phyloP scores from a whole-genome alignment of 2,329 filamentous ascomycete species.

The Fusarium nanum region DNA sequence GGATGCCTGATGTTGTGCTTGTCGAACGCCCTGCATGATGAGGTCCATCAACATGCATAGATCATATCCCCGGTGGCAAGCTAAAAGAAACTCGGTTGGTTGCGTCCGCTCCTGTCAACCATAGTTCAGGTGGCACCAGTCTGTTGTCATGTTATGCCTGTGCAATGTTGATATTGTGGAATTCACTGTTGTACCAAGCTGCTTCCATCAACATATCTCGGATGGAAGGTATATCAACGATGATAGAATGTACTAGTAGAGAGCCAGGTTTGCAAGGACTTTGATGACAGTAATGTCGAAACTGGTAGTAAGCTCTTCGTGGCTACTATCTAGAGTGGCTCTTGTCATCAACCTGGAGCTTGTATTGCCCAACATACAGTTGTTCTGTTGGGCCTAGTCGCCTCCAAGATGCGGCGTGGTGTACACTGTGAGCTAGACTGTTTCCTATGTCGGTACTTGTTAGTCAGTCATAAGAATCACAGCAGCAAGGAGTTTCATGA shows the following conservation, averaged over 20 bases:
- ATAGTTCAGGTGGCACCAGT: conserved; percentile 9
- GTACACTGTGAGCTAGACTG: background rate
- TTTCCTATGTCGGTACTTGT: background rate
- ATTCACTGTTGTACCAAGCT: background rate
- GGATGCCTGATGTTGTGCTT: background rate
- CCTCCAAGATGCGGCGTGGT: background rate
- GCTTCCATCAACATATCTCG: background rate
- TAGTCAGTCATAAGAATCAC: background rate
- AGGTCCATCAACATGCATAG: conserved; percentile 24
- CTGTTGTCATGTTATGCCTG: conserved; percentile 1
- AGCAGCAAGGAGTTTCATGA: background rate
- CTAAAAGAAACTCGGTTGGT: conserved; percentile 18
- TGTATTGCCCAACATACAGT: background rate
- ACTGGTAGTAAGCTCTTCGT: conserved; percentile 16
- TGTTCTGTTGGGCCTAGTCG: background rate
- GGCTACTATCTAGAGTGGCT: conserved; percentile 23
- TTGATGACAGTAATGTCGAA: conserved; percentile 28
- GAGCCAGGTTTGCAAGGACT: conserved; percentile 8
- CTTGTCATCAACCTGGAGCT: background rate
- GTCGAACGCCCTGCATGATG: conserved; percentile 20
- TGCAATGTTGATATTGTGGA: conserved; percentile 1
- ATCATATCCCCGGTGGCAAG: conserved; percentile 18
- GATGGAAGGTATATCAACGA: background rate
- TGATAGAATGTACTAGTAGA: conserved; percentile 1
- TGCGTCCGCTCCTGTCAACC: conserved; percentile 20